A percentile compares a stretch with the other conserved stretches of the same genome.
phyloP scores from a whole-genome alignment of 345 rosid species.

The Aquilaria yunnanensis region DNA sequence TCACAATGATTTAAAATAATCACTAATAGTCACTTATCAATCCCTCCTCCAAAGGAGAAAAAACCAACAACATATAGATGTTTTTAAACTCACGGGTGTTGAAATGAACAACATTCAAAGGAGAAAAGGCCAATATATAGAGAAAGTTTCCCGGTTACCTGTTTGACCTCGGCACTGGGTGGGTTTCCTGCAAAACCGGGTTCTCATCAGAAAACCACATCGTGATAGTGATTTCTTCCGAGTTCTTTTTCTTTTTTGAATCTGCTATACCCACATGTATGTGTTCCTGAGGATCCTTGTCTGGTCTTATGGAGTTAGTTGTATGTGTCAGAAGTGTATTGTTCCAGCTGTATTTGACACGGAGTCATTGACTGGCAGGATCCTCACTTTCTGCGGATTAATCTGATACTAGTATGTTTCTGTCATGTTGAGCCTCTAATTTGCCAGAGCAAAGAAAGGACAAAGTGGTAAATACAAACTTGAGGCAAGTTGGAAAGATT shows the following conservation, averaged over 20 bases:
- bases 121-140: conserved; percentile 34
- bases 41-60: no score
- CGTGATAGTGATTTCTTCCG: conserved; percentile 35
- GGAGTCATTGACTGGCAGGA: conserved; percentile 26
- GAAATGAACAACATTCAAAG: conserved; percentile 49
- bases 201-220: conserved; percentile 24
- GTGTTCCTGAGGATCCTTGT: background rate
- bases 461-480: conserved; percentile 44
- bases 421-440: conserved; percentile 36
- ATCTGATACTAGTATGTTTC: conserved; percentile 43
- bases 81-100: conserved; percentile 22
- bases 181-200: conserved; percentile 34
- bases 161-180: conserved; percentile 49
- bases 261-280: background rate
- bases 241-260: background rate
- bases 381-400: conserved; percentile 62
- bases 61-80: no score
- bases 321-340: conserved; percentile 1
- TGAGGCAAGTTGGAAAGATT: conserved; percentile 14
- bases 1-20: no score
- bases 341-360: conserved; percentile 22
- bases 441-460: conserved; percentile 50
- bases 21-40: no score
- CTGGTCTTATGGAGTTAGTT: conserved; percentile 9
- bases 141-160: conserved; percentile 59